These are phyloP conservation scores for Phialocephala sp. DNA, from an alignment of 2,329 filamentous ascomycete species.

Conservation along the genomic window DNA sequence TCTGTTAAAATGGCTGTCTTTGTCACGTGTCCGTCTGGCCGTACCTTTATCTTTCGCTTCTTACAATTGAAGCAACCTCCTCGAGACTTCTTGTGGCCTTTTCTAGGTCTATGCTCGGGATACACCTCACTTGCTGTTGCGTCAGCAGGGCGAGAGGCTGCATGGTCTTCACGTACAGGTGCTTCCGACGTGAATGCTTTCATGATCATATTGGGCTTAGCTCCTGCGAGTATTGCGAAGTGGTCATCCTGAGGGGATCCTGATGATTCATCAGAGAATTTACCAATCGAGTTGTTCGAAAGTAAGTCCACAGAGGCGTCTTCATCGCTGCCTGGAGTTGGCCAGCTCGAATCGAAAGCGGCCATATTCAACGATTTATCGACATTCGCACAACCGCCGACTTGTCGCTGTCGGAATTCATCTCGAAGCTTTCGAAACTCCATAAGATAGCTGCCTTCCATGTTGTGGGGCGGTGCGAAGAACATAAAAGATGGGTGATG, in stretches of 20 bases:
- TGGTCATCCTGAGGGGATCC: neutral
- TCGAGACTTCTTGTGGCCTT: slow-evolving; percentile 70
- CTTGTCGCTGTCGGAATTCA: slow-evolving; percentile 20
- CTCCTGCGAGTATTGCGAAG: neutral
- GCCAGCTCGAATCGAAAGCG: slow-evolving; percentile 7
- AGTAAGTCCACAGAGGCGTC: neutral
- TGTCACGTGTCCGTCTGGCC: neutral
- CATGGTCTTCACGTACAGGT: slow-evolving; percentile 1
- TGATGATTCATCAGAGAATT: neutral
- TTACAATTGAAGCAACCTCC: slow-evolving; percentile 73
- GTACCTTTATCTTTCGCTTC: slow-evolving; percentile 66
- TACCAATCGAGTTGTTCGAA: neutral
- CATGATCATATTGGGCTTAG: too few relatives aligned
- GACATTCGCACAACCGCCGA: slow-evolving; percentile 11
- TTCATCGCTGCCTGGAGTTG: slow-evolving; percentile 8
- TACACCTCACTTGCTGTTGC: slow-evolving; percentile 5
- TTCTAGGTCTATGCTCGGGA: slow-evolving; percentile 43
- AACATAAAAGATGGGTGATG: neutral
- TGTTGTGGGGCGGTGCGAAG: neutral
- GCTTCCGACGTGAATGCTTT: neutral
- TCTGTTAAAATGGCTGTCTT: neutral
- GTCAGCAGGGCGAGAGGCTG: neutral
- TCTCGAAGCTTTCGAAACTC: slow-evolving; percentile 22
- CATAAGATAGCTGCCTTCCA: slow-evolving; percentile 11
- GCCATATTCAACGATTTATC: slow-evolving; percentile 13